A percentile compares a stretch with the other conserved stretches of the same genome.
phyloP scores from a whole-genome alignment of 768 basidiomycete genomes.

The Mrakia gelida region DNA sequence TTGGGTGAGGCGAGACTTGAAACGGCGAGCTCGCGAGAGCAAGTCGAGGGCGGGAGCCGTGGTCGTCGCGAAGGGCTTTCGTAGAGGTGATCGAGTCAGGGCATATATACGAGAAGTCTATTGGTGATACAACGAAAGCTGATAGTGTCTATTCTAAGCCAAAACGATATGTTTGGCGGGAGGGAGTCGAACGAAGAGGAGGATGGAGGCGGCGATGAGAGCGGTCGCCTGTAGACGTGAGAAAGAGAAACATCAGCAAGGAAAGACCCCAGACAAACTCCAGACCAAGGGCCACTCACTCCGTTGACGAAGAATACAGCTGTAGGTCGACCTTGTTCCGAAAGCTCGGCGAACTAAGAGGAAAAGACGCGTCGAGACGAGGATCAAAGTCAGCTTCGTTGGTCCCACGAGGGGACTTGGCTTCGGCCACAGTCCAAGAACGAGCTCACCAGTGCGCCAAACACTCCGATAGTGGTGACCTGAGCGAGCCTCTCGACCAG shows the following conservation, averaged over 20 bases:
- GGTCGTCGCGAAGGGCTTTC: no score
- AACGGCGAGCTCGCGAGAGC: no score
- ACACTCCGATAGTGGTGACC: slow-evolving; percentile 3
- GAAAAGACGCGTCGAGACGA: neutral
- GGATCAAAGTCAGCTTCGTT: neutral
- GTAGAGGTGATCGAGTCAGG: no score
- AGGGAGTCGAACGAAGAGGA: neutral
- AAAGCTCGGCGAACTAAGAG: slow-evolving; percentile 8
- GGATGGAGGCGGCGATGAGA: neutral
- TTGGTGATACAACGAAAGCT: no score
- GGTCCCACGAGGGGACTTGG: no score
- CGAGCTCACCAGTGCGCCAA: neutral
- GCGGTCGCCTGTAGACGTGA: neutral
- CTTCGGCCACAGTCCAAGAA: no score
- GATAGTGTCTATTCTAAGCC: neutral
- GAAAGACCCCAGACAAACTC: no score
- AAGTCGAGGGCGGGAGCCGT: no score
- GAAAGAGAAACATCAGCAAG: neutral
- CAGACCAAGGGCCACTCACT: no score
- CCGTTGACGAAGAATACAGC: slow-evolving; percentile 4
- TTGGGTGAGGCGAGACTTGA: no score
- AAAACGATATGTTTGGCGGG: neutral
- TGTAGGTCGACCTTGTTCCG: slow-evolving; percentile 1
- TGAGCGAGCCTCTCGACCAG: slow-evolving; percentile 36
- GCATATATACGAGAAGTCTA: no score